These are phyloP conservation scores for Tuber borchii DNA, from an alignment of 495 filamentous ascomycete species.

Conservation along the genomic window DNA sequence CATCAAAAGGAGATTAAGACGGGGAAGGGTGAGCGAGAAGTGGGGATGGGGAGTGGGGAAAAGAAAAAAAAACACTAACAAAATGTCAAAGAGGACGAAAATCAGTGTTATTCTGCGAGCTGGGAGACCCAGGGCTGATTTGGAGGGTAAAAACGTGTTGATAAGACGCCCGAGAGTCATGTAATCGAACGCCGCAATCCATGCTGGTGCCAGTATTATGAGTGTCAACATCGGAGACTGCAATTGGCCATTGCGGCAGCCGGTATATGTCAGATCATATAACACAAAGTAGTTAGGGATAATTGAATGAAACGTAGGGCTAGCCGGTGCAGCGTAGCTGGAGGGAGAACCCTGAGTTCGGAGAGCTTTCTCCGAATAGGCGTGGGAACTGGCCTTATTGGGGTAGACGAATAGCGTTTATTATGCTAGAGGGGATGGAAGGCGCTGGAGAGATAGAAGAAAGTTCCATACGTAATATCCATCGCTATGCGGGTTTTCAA, in stretches of 20 bases:
- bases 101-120: conserved; percentile 31
- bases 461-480: conserved; percentile 2
- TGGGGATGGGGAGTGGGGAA: background rate
- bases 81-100: conserved; percentile 28
- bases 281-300: background rate
- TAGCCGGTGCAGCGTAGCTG: background rate
- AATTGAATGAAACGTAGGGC: background rate
- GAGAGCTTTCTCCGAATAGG: background rate
- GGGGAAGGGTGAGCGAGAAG: background rate
- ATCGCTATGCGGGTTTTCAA: conserved; percentile 16
- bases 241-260: background rate
- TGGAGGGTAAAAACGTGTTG: conserved; percentile 28
- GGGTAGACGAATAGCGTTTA: background rate
- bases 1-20: conserved; percentile 3
- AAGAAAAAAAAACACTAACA: background rate
- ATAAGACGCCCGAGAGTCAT: conserved; percentile 32
- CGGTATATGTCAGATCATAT: conserved; percentile 1
- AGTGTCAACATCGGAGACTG: conserved; percentile 24
- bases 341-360: background rate
- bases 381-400: background rate
- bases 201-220: conserved; percentile 29
- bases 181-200: conserved; percentile 33
- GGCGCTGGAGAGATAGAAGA: too few relatives aligned
- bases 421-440: background rate
- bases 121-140: conserved; percentile 21